Evolutionary conservation across 2,329 filamentous ascomycete genomes (phyloP).

Genomic region (Tolypocladium pustulatum): DNA sequence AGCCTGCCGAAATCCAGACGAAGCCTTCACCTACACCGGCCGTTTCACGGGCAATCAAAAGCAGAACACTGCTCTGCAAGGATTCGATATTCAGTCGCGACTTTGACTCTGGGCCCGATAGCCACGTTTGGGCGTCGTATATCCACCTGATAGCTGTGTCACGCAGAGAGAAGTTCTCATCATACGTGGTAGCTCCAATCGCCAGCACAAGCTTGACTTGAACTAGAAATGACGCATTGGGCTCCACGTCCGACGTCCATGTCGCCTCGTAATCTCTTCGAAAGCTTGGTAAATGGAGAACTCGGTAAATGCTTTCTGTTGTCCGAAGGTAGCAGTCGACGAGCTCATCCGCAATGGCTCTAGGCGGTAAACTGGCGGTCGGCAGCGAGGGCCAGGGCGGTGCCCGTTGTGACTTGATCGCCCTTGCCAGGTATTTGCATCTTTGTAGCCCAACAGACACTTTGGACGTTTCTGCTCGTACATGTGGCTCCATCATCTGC

Average conservation of each 20-base stretch:
- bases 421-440: slow-evolving; percentile 41
- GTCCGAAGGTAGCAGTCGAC: slow-evolving; percentile 38
- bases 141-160: slow-evolving; percentile 43
- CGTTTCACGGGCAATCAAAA: slow-evolving; percentile 30
- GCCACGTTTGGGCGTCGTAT: slow-evolving; percentile 45
- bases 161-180: slow-evolving; percentile 39
- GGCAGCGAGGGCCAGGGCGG: slow-evolving; percentile 8
- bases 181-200: slow-evolving; percentile 40
- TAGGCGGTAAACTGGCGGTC: slow-evolving; percentile 33
- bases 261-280: slow-evolving; percentile 35
- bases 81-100: slow-evolving; percentile 33
- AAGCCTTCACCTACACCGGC: slow-evolving; percentile 29
- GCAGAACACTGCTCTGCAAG: slow-evolving; percentile 35
- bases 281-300: slow-evolving; percentile 42
- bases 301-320: slow-evolving; percentile 34
- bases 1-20: slow-evolving; percentile 35
- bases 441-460: slow-evolving; percentile 27
- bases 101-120: slow-evolving; percentile 43
- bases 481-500: slow-evolving; percentile 28
- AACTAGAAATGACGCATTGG: slow-evolving; percentile 36
- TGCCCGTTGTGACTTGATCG: slow-evolving; percentile 32
- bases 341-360: slow-evolving; percentile 32
- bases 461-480: slow-evolving; percentile 26
- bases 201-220: slow-evolving; percentile 49
- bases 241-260: slow-evolving; percentile 25